These are phyloP conservation scores for Scheffersomyces insectosa DNA, from an alignment of 1,139 yeast species.

Conservation along the genomic window DNA sequence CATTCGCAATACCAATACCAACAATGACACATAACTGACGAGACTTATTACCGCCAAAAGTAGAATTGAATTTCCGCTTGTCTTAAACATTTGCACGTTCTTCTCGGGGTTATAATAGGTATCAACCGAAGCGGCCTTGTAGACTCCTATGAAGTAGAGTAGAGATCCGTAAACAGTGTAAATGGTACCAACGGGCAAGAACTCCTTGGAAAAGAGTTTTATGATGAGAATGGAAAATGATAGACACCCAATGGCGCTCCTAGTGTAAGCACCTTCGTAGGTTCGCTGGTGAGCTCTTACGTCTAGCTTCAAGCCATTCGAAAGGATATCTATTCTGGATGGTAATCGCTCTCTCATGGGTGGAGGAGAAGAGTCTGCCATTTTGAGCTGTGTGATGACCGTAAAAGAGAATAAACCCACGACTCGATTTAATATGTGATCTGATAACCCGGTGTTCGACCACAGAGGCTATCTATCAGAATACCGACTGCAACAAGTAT, in stretches of 20 bases:
- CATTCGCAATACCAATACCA: constrained; percentile 42
- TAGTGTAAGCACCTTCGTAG: constrained; percentile 60
- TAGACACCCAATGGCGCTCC: constrained; percentile 52
- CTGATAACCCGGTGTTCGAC: not conserved
- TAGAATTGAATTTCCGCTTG: constrained; percentile 53
- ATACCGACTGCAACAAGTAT: not conserved
- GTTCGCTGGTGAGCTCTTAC: constrained; percentile 63
- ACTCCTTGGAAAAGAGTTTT: constrained; percentile 53
- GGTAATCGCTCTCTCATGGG: constrained; percentile 25
- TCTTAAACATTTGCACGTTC: constrained; percentile 43
- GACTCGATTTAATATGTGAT: not conserved
- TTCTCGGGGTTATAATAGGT: constrained; percentile 45
- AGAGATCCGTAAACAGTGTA: constrained; percentile 54
- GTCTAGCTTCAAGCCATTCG: constrained; percentile 47
- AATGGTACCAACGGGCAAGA: constrained; percentile 53
- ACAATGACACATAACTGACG: constrained; percentile 44
- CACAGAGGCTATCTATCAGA: not conserved
- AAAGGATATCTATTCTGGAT: constrained; percentile 34
- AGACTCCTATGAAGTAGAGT: constrained; percentile 48
- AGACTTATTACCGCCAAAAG: constrained; percentile 44
- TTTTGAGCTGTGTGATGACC: not conserved
- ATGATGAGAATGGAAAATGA: constrained; percentile 48
- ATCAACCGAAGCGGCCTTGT: constrained; percentile 47
- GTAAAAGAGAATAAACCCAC: not conserved
- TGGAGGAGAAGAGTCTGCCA: constrained; percentile 3